Base-by-base conservation (phyloP, 495 filamentous ascomycete species). In the Aspergillus taichungensis region DNA sequence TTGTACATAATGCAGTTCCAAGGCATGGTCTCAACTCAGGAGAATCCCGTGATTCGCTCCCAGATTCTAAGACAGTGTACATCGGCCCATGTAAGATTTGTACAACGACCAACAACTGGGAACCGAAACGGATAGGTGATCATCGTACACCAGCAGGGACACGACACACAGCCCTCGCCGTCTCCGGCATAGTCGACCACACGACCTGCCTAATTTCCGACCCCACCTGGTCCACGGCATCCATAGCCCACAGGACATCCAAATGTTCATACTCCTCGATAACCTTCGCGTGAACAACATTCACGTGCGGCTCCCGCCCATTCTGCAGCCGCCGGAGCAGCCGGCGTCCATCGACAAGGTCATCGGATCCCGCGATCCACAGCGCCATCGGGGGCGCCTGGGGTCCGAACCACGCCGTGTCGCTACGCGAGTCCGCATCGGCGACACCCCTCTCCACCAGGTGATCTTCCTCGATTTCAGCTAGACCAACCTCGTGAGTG, bases 171-270 rank as follows among this genome's bases (percentile, higher is more conserved):
- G 69, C 66, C 43, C 79, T 69, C n/a, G 66, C 77, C 13, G 68
- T 70, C 24, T 72, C 67, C 10, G 75, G 64, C 45, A 74, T 72
- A 1, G 77, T 84, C 59, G 77, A 81, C 91, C 91, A 95, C 34
- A 98, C 56, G 27, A 94, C 82, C 56, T 92, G 82, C 29, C 77
- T 72, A 0, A 98, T 70, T 66, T 95, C 92, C 46, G 68, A 75
- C 4, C 87, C 90, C 6, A 96, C 85, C 62, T 90, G 76, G 40
- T 94, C 86, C 13, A 88, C 77, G 0, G 79, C 75, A 60, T 96
- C 88, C 69, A 98, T 88, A 0, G 91, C 91, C 91, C 91, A 98
- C 24, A 98, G 75, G 5, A 96, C 89, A 67, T 98, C 91, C 24
- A 98, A 72, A 61, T 98, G 91, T 64, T 95, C 90, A 61, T 96